Evolutionary conservation across 2,329 filamentous ascomycete species (phyloP).

Genomic region (Stagonosporopsis chrysanthemi): DNA sequence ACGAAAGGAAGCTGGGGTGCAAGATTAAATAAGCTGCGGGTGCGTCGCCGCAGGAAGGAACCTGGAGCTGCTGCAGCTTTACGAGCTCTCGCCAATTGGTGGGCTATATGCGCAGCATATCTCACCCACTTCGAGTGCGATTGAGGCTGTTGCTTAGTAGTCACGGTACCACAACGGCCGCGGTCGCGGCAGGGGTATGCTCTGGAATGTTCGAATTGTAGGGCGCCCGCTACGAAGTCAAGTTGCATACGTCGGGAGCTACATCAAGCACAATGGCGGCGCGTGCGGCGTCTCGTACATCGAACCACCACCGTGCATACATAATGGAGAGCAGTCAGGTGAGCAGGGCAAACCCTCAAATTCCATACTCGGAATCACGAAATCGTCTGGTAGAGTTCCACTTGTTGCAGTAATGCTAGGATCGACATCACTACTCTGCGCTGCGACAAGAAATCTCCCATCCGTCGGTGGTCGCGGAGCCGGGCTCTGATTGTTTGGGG

Average conservation of each 20-base stretch:
- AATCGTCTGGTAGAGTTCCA: background rate
- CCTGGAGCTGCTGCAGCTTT: background rate
- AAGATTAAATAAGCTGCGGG: slow-evolving; percentile 19
- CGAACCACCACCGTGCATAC: background rate
- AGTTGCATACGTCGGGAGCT: background rate
- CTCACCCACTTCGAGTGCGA: background rate
- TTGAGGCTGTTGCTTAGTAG: background rate
- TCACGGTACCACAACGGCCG: background rate
- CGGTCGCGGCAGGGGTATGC: background rate
- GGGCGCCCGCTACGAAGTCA: background rate
- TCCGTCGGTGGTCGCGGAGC: slow-evolving; percentile 2
- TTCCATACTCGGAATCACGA: background rate
- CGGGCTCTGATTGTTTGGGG: background rate
- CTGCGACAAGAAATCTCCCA: background rate
- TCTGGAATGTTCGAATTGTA: slow-evolving; percentile 5
- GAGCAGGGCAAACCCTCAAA: background rate
- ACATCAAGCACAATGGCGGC: background rate
- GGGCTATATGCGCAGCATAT: background rate
- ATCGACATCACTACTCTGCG: background rate
- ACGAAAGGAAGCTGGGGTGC: slow-evolving; percentile 14
- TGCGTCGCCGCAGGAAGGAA: background rate
- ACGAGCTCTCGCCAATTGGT: background rate
- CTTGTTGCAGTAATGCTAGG: background rate
- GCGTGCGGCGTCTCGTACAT: background rate
- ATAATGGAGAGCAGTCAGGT: background rate